Evolutionary conservation across 1,284 basidiomycete species (phyloP), one percentile per base, ranked within the genome.

Genomic region (Somion occarium): DNA sequence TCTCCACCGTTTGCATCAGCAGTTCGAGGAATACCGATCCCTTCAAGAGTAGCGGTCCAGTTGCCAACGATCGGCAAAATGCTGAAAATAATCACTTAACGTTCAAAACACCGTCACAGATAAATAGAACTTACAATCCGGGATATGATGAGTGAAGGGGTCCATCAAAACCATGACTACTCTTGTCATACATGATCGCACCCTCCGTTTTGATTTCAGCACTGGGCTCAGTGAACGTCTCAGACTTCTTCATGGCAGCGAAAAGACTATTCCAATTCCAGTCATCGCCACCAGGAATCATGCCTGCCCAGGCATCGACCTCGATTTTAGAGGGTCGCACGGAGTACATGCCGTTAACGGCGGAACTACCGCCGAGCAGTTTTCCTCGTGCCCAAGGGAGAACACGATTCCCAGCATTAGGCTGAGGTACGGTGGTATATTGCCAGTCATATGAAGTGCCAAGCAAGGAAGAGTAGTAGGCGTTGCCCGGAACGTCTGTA

Each of bases 321-420:
- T 85, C 82, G 48, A 72, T 56, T 39, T 74, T 57, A 24, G 75
- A 73, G 5, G 80, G 79, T 2, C 79, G 73, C 47, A 82, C 72
- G 46, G 79, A 73, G 69, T 87, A 90, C 68, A 88, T 73, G 50
- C 84, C 88, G 67, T 90, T 90, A 53, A 87, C 74, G 4, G 85
- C 83, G 37, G 79, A 74, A 3, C 77, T 85, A 18, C 88, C 88
- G 48, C 88, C 88, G 20, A 90, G 76, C 23, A 85, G 73, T 72
- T 88, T 80, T 15, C 80, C 80, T 53, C 84, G 72, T 0, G 83
- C 79, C 83, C 83, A 87, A 3, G 65, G 50, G 11, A 77, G 55
- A 1, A 50, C 53, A 38, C 72, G 67, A 55, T 71, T 68, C 38
- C 59, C 63, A 1, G 73, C 68, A 41, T 69, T 64, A 0, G 70